phyloP scores from a whole-genome alignment of 2,329 filamentous ascomycete genomes.

The Colletotrichum sublineola region DNA sequence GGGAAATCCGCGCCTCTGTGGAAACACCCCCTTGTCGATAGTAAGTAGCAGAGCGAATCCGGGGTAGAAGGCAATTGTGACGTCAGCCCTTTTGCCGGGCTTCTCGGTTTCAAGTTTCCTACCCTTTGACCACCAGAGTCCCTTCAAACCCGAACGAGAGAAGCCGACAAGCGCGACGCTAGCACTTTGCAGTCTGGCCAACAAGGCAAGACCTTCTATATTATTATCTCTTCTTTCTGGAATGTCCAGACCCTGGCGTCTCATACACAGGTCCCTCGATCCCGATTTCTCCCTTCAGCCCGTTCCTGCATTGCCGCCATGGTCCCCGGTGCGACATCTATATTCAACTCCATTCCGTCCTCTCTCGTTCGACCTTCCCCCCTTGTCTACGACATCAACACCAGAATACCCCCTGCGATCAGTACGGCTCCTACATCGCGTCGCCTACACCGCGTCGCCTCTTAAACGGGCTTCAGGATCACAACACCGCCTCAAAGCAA shows the following conservation, averaged over 20 bases:
- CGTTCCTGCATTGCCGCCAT: conserved; percentile 4
- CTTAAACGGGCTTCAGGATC: background rate
- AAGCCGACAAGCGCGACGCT: background rate
- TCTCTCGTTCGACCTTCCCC: background rate
- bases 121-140: background rate
- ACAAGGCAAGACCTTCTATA: too few species aligned
- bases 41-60: background rate
- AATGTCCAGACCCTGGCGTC: background rate
- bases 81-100: conserved; percentile 3
- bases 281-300: background rate
- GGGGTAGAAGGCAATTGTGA: conserved; percentile 7
- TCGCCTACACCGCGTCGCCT: background rate
- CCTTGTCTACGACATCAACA: background rate
- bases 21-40: background rate
- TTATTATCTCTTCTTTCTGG: too few species aligned
- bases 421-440: too few species aligned
- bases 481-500: background rate
- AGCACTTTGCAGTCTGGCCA: background rate
- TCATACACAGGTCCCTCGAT: background rate
- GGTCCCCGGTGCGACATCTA: conserved; percentile 2
- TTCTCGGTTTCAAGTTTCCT: conserved; percentile 7
- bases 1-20: background rate
- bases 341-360: background rate
- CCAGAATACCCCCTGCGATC: background rate
- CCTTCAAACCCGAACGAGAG: background rate